Percentiles rank a stretch among this genome's conserved stretches.
Conservation (phyloP, 2,329 filamentous ascomycete genomes). For the Thielaviopsis euricoi region DNA sequence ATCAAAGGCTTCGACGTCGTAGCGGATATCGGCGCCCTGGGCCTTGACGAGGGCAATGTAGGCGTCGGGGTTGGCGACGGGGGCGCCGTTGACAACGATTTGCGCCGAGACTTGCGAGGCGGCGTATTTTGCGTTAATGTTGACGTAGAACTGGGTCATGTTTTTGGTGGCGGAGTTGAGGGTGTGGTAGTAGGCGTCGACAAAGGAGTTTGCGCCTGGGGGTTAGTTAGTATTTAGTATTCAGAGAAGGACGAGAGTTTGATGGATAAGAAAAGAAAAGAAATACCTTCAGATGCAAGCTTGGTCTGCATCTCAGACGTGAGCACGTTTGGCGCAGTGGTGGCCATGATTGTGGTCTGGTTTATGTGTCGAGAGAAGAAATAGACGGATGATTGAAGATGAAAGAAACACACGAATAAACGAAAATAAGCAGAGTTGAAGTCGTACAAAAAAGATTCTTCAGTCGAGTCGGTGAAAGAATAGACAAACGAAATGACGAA, state of each 20-base stretch:
- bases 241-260: not conserved
- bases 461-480: not conserved
- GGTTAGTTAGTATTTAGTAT: not conserved
- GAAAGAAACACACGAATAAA: not conserved
- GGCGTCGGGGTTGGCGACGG: slow-evolving; percentile 42
- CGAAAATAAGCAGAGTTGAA: not conserved
- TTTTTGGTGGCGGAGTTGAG: slow-evolving; percentile 42
- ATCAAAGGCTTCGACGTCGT: slow-evolving; percentile 62
- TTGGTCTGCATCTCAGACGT: slow-evolving; percentile 12
- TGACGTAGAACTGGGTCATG: slow-evolving; percentile 56
- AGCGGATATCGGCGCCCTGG: slow-evolving; percentile 41
- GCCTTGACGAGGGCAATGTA: slow-evolving; percentile 53
- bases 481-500: not conserved
- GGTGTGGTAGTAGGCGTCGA: slow-evolving; percentile 48
- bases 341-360: slow-evolving; percentile 2
- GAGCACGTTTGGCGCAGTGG: slow-evolving; percentile 7
- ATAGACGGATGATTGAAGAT: no score
- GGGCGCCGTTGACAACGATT: slow-evolving; percentile 67
- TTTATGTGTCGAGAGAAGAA: no score
- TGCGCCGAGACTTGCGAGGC: slow-evolving; percentile 33
- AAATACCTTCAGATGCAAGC: slow-evolving; percentile 10
- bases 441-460: not conserved
- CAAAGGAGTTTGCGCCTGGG: slow-evolving; percentile 12
- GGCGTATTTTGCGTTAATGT: slow-evolving; percentile 12
- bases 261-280: not conserved